Evolutionary conservation across 257 asterid genomes (phyloP).

Genomic region (Phtheirospermum japonicum): DNA sequence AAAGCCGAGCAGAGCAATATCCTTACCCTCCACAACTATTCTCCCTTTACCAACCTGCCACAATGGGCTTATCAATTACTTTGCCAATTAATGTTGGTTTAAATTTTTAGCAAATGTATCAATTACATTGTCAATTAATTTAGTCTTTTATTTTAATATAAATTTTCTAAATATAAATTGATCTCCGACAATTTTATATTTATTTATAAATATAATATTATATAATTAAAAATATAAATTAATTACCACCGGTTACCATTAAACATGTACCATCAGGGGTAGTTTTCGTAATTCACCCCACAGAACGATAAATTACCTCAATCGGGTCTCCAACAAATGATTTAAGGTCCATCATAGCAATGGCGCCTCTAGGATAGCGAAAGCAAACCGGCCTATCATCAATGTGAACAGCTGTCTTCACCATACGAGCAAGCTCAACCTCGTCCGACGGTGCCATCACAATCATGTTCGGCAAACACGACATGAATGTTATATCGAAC

Average conservation of each 20-base stretch:
- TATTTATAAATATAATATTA: too few species aligned
- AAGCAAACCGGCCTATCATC: conserved; percentile 79
- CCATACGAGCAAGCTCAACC: conserved; percentile 77
- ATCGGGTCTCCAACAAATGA: conserved; percentile 45
- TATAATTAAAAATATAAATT: too few species aligned
- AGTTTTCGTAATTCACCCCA: too few species aligned
- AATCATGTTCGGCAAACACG: conserved; percentile 91
- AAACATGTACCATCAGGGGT: too few species aligned
- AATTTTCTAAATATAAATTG: too few species aligned
- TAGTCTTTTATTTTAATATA: too few species aligned
- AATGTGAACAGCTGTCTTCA: conserved; percentile 61
- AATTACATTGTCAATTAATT: too few species aligned
- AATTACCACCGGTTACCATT: too few species aligned
- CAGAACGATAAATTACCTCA: conserved; percentile 42
- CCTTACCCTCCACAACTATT: conserved; percentile 62
- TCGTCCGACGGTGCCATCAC: conserved; percentile 97
- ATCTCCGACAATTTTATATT: too few species aligned
- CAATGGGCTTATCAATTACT: background rate
- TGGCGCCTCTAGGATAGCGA: conserved; percentile 80
- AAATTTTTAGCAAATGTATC: too few species aligned
- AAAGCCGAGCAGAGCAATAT: conserved; percentile 73
- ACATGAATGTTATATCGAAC: conserved; percentile 80
- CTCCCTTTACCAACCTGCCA: conserved; percentile 76
- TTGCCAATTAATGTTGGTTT: too few species aligned
- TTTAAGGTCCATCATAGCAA: conserved; percentile 36